Evolutionary conservation across 2,329 filamentous ascomycete species (phyloP).

Genomic region (Colletotrichum eremochloae): DNA sequence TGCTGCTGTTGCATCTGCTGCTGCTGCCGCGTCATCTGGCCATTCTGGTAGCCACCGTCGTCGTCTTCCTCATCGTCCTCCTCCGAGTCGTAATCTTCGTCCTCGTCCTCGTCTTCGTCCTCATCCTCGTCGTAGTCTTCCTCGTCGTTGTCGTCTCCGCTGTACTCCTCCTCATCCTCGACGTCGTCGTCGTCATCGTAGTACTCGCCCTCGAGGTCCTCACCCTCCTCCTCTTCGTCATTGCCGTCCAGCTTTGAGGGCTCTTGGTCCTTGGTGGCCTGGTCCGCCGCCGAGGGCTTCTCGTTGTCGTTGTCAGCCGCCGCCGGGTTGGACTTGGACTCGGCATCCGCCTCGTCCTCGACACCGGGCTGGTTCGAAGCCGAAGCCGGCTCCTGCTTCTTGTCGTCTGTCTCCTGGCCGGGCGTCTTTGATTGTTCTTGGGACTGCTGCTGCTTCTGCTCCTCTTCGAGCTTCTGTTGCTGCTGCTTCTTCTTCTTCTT

Average conservation of each 20-base stretch:
- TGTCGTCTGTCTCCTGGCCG: conserved; percentile 44
- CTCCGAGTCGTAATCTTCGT: conserved; percentile 44
- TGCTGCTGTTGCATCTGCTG: conserved; percentile 29
- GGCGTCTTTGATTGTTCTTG: conserved; percentile 42
- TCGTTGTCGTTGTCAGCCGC: background rate
- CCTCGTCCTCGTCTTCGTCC: conserved; percentile 33
- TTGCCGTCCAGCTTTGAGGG: conserved; percentile 24
- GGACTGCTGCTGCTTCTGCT: conserved; percentile 19
- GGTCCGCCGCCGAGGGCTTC: conserved; percentile 36
- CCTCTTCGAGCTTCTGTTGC: conserved; percentile 21
- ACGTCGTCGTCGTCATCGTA: conserved; percentile 7
- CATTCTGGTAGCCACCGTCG: conserved; percentile 32
- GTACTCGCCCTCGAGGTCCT: conserved; percentile 16
- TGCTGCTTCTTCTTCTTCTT: conserved; percentile 39
- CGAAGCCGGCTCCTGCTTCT: conserved; percentile 42
- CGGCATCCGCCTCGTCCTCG: conserved; percentile 43
- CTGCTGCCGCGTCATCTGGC: conserved; percentile 27
- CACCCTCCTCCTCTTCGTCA: conserved; percentile 33
- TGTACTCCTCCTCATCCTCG: conserved; percentile 24
- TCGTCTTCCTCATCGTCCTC: conserved; percentile 35
- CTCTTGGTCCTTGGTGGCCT: conserved; percentile 36
- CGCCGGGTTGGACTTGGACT: conserved; percentile 18
- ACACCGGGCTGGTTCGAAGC: conserved; percentile 39
- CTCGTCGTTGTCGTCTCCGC: conserved; percentile 44
- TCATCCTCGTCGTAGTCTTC: conserved; percentile 42